These are phyloP conservation scores for Lactarius trivialis DNA, from an alignment of 768 basidiomycete species.

Conservation along the genomic window DNA sequence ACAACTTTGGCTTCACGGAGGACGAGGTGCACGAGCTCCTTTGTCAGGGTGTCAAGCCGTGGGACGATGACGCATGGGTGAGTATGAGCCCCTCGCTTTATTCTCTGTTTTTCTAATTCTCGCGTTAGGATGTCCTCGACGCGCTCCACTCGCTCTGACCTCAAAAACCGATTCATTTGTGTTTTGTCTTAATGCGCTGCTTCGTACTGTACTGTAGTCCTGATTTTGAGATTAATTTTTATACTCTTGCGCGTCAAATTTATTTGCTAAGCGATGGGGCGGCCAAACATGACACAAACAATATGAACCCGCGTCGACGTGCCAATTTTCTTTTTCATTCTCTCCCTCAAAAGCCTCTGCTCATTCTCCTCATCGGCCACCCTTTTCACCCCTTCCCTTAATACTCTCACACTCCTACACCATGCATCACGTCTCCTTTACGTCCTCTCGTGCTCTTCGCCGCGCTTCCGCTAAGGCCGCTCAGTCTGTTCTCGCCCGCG, in stretches of 20 bases:
- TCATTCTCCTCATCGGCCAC: conserved; percentile 13
- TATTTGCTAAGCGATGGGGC: neutral
- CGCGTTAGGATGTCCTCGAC: conserved; percentile 7
- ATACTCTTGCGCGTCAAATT: neutral
- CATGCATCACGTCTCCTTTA: conserved; percentile 69
- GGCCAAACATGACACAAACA: conserved; percentile 9
- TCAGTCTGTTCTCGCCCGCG: conserved; percentile 52
- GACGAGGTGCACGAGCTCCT: conserved; percentile 33
- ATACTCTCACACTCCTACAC: conserved; percentile 16
- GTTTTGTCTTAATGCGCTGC: neutral
- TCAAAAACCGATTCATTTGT: neutral
- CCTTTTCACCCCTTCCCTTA: conserved; percentile 19
- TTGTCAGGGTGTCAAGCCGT: conserved; percentile 38
- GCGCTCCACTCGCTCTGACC: neutral
- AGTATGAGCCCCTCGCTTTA: conserved; percentile 9
- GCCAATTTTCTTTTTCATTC: neutral
- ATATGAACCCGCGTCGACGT: neutral
- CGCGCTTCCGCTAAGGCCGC: conserved; percentile 55
- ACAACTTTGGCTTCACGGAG: conserved; percentile 32
- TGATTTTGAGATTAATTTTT: neutral
- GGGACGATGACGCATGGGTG: conserved; percentile 41
- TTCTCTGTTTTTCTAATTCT: neutral
- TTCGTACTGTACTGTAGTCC: neutral
- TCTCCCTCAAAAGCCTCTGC: neutral
- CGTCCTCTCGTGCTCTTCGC: conserved; percentile 62